A percentile compares a stretch with the other conserved stretches of the same genome.
phyloP scores from a whole-genome alignment of 1,139 yeast genomes.

The Pichia inconspicua region DNA sequence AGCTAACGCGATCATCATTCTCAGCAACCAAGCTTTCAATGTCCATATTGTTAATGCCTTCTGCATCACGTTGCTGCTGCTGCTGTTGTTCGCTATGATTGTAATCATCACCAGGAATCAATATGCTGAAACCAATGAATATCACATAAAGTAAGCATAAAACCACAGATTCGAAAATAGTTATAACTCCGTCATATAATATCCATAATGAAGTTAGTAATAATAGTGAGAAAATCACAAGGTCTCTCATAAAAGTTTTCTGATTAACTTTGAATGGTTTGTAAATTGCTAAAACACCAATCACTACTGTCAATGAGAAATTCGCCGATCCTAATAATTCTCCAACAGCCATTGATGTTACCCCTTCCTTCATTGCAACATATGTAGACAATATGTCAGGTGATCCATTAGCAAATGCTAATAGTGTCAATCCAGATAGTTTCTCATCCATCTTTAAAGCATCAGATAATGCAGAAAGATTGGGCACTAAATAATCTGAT shows the following conservation, averaged over 20 bases:
- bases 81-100: background rate
- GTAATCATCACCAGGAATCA: constrained; percentile 14
- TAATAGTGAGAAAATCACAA: constrained; percentile 18
- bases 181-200: constrained; percentile 44
- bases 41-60: background rate
- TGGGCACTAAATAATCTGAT: constrained; percentile 69
- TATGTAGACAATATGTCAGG: constrained; percentile 86
- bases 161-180: constrained; percentile 36
- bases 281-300: constrained; percentile 66
- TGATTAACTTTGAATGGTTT: constrained; percentile 53
- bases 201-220: constrained; percentile 33
- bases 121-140: constrained; percentile 31
- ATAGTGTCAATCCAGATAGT: constrained; percentile 76
- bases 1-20: background rate
- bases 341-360: constrained; percentile 75
- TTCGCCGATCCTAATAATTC: constrained; percentile 83
- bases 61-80: background rate
- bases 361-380: constrained; percentile 63
- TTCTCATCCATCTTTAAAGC: constrained; percentile 62
- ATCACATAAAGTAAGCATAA: constrained; percentile 36
- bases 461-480: constrained; percentile 54
- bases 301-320: constrained; percentile 66
- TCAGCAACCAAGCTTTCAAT: background rate
- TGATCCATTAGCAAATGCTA: constrained; percentile 88
- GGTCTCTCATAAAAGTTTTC: constrained; percentile 38